These are phyloP conservation scores for Clavulina sp. DNA, from an alignment of 768 basidiomycete species.

Conservation along the genomic window DNA sequence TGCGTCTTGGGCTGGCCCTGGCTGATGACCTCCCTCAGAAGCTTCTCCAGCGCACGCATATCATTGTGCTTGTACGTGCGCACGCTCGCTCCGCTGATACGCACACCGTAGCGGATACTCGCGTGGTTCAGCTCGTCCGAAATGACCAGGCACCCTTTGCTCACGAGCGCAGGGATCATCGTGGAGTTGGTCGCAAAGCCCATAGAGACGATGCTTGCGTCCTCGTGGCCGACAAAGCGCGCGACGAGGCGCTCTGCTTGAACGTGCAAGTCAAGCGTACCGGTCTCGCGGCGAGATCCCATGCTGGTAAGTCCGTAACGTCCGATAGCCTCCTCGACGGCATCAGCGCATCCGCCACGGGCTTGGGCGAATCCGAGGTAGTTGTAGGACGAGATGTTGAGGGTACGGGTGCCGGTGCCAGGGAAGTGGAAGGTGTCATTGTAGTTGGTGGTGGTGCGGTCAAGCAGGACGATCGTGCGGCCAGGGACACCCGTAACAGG, in stretches of 20 bases:
- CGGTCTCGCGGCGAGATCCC: constrained; percentile 66
- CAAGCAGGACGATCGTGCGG: constrained; percentile 71
- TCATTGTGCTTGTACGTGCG: constrained; percentile 97
- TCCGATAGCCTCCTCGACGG: constrained; percentile 66
- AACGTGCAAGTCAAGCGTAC: constrained; percentile 70
- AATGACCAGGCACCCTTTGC: constrained; percentile 84
- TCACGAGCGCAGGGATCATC: constrained; percentile 75
- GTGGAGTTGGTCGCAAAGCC: constrained; percentile 95
- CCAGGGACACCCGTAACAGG: constrained; percentile 92
- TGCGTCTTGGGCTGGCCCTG: constrained; percentile 97
- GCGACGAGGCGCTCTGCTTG: constrained; percentile 76
- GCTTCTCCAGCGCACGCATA: constrained; percentile 59
- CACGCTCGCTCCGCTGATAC: constrained; percentile 74
- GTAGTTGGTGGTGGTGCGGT: constrained; percentile 69
- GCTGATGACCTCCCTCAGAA: constrained; percentile 80
- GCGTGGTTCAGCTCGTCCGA: constrained; percentile 97
- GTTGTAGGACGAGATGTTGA: constrained; percentile 97
- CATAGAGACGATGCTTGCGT: constrained; percentile 82
- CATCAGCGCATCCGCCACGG: constrained; percentile 84
- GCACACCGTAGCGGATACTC: constrained; percentile 81
- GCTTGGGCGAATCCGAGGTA: constrained; percentile 97
- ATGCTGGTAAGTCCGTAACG: constrained; percentile 67
- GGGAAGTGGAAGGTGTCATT: constrained; percentile 62
- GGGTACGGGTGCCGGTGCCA: constrained; percentile 65
- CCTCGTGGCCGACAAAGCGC: constrained; percentile 78